Evolutionary conservation across 2,329 filamentous ascomycete genomes (phyloP).

Genomic region (Hypoxylon sp.): DNA sequence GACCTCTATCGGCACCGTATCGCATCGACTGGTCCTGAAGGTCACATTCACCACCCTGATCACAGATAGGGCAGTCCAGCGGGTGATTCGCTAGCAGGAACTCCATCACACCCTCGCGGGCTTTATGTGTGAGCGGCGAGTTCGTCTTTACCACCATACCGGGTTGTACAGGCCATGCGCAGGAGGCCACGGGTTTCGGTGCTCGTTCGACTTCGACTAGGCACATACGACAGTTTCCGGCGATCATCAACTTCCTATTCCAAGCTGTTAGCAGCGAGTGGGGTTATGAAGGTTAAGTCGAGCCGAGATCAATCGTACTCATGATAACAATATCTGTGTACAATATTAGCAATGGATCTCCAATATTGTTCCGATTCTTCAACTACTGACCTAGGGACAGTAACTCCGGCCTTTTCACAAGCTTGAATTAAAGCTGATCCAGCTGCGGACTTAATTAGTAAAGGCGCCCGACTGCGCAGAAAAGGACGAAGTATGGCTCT

Average conservation of each 20-base stretch:
- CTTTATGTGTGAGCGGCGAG: slow-evolving; percentile 95
- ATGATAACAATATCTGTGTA: slow-evolving; percentile 95
- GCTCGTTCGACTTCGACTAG: slow-evolving; percentile 97
- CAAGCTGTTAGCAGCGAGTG: slow-evolving; percentile 57
- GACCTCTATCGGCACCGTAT: slow-evolving; percentile 94
- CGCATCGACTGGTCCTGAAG: slow-evolving; percentile 99
- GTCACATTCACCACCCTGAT: slow-evolving; percentile 99
- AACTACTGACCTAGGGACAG: slow-evolving; percentile 79
- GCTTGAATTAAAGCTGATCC: slow-evolving; percentile 98
- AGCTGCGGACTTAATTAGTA: slow-evolving; percentile 70
- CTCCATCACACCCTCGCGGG: slow-evolving; percentile 98
- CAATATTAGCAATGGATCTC: slow-evolving; percentile 28
- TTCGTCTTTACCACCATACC: slow-evolving; percentile 99
- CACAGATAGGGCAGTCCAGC: slow-evolving; percentile 96
- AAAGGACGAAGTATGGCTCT: slow-evolving; percentile 32
- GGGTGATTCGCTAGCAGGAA: slow-evolving; percentile 97
- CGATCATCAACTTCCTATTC: slow-evolving; percentile 93
- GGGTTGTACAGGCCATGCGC: slow-evolving; percentile 97
- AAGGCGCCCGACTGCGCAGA: slow-evolving; percentile 7
- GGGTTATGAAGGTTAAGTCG: slow-evolving; percentile 34
- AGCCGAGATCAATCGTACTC: slow-evolving; percentile 73
- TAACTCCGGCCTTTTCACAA: slow-evolving; percentile 96
- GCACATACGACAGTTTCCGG: slow-evolving; percentile 99
- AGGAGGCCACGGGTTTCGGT: slow-evolving; percentile 97
- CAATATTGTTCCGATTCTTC: slow-evolving; percentile 17